Conservation (phyloP, 1,284 basidiomycete genomes). For the Polyporus tsugae region DNA sequence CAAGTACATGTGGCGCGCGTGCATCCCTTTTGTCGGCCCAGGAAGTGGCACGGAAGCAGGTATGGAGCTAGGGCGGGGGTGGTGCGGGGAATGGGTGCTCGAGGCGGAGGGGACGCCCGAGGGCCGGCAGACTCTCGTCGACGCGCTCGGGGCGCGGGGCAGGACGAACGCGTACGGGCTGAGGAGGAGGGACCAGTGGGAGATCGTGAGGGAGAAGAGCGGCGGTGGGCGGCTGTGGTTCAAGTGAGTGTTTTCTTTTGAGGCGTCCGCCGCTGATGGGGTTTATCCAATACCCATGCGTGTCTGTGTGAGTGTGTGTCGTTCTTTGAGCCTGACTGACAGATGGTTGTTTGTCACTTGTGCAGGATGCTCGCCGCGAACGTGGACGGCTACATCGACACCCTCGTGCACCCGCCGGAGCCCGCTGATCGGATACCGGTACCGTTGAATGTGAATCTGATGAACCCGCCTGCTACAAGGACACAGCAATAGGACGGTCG, state of each 20-base stretch:
- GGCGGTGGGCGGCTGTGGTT: slow-evolving; percentile 68
- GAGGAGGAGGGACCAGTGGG: slow-evolving; percentile 55
- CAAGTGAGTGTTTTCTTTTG: slow-evolving; percentile 50
- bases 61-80: slow-evolving; percentile 65
- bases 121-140: slow-evolving; percentile 62
- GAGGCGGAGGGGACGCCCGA: slow-evolving; percentile 79
- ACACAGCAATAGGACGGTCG: slow-evolving; percentile 22
- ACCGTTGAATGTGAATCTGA: slow-evolving; percentile 4
- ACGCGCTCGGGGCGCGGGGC: slow-evolving; percentile 45
- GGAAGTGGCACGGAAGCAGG: slow-evolving; percentile 40
- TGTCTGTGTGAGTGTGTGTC: background rate
- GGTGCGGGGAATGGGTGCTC: slow-evolving; percentile 79
- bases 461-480: slow-evolving; percentile 13
- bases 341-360: background rate
- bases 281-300: background rate
- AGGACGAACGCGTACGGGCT: slow-evolving; percentile 37
- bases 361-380: slow-evolving; percentile 28
- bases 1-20: slow-evolving; percentile 69
- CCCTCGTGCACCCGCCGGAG: slow-evolving; percentile 31
- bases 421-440: slow-evolving; percentile 23
- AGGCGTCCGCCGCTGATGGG: background rate
- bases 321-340: slow-evolving; percentile 2
- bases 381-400: slow-evolving; percentile 34
- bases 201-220: slow-evolving; percentile 68
- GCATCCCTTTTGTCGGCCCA: slow-evolving; percentile 52